Percentiles rank a stretch among this genome's conserved stretches.
Evolutionary conservation across 345 rosid genomes (phyloP).

Genomic region (Acer yangbiense): DNA sequence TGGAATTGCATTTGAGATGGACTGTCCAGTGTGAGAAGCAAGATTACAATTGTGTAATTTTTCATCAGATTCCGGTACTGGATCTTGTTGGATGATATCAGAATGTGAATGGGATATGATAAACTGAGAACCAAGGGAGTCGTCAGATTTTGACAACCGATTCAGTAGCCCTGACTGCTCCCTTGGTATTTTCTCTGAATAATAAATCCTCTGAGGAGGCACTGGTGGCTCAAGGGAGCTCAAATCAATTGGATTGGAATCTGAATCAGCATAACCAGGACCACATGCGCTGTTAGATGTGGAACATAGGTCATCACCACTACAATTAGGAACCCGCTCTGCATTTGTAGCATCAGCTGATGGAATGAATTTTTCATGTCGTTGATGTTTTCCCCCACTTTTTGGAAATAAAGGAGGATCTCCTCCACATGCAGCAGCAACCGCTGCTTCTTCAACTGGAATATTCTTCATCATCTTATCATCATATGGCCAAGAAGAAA

Average conservation of each 20-base stretch:
- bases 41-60: conserved; percentile 31
- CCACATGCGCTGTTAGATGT: conserved; percentile 40
- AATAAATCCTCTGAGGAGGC: conserved; percentile 56
- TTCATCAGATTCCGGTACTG: conserved; percentile 44
- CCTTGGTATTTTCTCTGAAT: conserved; percentile 77
- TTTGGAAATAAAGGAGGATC: conserved; percentile 36
- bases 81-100: conserved; percentile 42
- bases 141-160: conserved; percentile 76
- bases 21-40: conserved; percentile 25
- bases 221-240: conserved; percentile 50
- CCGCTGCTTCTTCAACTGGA: conserved; percentile 40
- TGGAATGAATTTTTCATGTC: conserved; percentile 40
- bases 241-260: conserved; percentile 52
- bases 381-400: conserved; percentile 32
- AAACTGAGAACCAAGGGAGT: conserved; percentile 70
- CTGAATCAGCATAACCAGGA: conserved; percentile 43
- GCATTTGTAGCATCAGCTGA: conserved; percentile 44
- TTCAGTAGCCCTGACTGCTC: conserved; percentile 63
- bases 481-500: conserved; percentile 30
- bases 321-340: conserved; percentile 40
- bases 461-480: conserved; percentile 39
- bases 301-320: conserved; percentile 49
- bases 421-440: conserved; percentile 34
- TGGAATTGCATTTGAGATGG: conserved; percentile 25
- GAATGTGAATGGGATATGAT: conserved; percentile 52